Percentiles rank a stretch among this genome's conserved stretches.
Evolutionary conservation across 345 rosid genomes (phyloP).

Genomic region (Arabis alpina): DNA sequence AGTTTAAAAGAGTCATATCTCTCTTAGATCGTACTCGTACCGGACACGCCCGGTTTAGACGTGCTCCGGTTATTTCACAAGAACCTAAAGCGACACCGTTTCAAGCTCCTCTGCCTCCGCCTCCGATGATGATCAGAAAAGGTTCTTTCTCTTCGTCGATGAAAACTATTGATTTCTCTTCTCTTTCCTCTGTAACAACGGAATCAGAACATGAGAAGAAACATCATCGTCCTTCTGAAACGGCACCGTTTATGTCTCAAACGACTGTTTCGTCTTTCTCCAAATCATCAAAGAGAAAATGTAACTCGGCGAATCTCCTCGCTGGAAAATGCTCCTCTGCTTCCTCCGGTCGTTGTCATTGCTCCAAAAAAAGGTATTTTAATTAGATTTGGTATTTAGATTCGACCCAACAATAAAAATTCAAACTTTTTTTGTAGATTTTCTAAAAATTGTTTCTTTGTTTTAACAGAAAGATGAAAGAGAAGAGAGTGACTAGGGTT

Average conservation of each 20-base stretch:
- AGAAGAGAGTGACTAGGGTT: conserved; percentile 76
- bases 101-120: conserved; percentile 45
- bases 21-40: conserved; percentile 79
- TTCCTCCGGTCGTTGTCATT: conserved; percentile 82
- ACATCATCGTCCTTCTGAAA: conserved; percentile 54
- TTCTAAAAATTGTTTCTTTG: neutral
- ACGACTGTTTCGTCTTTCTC: conserved; percentile 61
- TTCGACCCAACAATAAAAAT: neutral
- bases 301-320: conserved; percentile 63
- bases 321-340: conserved; percentile 63
- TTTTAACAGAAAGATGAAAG: conserved; percentile 60
- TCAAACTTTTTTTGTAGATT: conserved; percentile 2
- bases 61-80: conserved; percentile 56
- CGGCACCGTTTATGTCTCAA: conserved; percentile 66
- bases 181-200: conserved; percentile 56
- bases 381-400: conserved; percentile 13
- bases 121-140: conserved; percentile 37
- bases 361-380: conserved; percentile 84
- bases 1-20: conserved; percentile 84
- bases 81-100: conserved; percentile 59
- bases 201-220: conserved; percentile 38
- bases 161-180: conserved; percentile 68
- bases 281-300: conserved; percentile 62
- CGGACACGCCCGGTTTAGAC: conserved; percentile 94
- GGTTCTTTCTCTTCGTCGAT: conserved; percentile 48